Conservation (phyloP, 495 filamentous ascomycete genomes). For the Sabuloglossum arenarium region DNA sequence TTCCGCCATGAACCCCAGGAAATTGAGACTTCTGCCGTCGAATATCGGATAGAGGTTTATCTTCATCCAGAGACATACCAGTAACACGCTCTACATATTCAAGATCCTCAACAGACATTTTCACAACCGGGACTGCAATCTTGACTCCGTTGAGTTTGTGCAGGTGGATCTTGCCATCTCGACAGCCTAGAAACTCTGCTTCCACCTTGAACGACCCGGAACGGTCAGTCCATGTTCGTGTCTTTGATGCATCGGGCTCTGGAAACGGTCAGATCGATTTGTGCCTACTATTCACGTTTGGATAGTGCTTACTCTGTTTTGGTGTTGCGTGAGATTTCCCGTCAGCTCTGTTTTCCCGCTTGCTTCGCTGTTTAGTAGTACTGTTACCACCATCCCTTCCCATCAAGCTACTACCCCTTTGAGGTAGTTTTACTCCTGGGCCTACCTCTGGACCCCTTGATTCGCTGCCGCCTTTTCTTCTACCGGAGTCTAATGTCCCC, state of each 20-base stretch:
- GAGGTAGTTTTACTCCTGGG: constrained; percentile 45
- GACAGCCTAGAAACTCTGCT: constrained; percentile 83
- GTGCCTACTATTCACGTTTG: constrained; percentile 9
- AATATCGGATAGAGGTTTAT: constrained; percentile 82
- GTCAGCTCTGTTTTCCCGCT: constrained; percentile 36
- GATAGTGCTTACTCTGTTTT: constrained; percentile 48
- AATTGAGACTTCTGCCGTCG: constrained; percentile 17
- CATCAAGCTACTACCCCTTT: constrained; percentile 44
- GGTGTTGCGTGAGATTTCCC: constrained; percentile 19
- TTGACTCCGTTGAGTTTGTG: constrained; percentile 97
- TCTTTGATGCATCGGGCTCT: constrained; percentile 73
- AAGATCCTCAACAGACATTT: constrained; percentile 89
- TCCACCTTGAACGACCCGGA: constrained; percentile 93
- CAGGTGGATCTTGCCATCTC: constrained; percentile 90
- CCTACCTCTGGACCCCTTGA: constrained; percentile 50
- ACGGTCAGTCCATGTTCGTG: constrained; percentile 84
- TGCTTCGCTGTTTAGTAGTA: constrained; percentile 41
- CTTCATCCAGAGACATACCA: constrained; percentile 82
- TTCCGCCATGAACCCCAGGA: constrained; percentile 9
- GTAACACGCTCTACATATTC: constrained; percentile 81
- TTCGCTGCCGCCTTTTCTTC: constrained; percentile 30
- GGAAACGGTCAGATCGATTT: neutral
- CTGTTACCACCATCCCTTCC: constrained; percentile 34
- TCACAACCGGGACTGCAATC: constrained; percentile 83
- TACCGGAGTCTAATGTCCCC: constrained; percentile 41